Conservation (phyloP, 768 basidiomycete genomes). For the Gymnopilus dilepis region DNA sequence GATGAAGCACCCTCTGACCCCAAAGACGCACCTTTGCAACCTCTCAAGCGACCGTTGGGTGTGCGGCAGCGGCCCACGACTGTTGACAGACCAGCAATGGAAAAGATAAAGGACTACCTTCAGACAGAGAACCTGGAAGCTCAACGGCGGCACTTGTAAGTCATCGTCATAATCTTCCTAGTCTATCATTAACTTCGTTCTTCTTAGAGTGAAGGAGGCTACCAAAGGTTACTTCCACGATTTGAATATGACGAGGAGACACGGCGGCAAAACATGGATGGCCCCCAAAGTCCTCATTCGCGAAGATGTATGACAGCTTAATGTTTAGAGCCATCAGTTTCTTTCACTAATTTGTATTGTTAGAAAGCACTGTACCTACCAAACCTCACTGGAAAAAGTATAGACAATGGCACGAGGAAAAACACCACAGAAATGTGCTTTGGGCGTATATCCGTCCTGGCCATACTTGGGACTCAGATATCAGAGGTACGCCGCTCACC, state of each 20-base stretch:
- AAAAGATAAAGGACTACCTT: conserved; percentile 70
- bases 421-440: conserved; percentile 81
- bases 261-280: conserved; percentile 95
- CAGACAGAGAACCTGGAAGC: conserved; percentile 73
- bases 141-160: conserved; percentile 69
- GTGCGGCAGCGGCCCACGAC: conserved; percentile 71
- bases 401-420: conserved; percentile 58
- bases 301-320: conserved; percentile 71
- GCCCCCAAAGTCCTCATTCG: conserved; percentile 88
- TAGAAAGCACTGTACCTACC: conserved; percentile 95
- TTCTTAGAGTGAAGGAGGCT: conserved; percentile 52
- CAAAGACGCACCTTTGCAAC: conserved; percentile 33
- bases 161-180: conserved; percentile 8
- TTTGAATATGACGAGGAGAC: conserved; percentile 71
- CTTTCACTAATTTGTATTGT: conserved; percentile 6
- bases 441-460: conserved; percentile 78
- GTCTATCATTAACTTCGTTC: background rate
- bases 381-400: conserved; percentile 74
- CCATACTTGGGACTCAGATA: conserved; percentile 84
- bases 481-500: conserved; percentile 68
- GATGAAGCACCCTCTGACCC: background rate
- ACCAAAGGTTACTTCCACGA: conserved; percentile 91
- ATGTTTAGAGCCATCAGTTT: background rate
- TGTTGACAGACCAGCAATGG: conserved; percentile 57
- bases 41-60: conserved; percentile 76